phyloP scores from a whole-genome alignment of 2,329 filamentous ascomycete species.

The Diplocarpon mali region DNA sequence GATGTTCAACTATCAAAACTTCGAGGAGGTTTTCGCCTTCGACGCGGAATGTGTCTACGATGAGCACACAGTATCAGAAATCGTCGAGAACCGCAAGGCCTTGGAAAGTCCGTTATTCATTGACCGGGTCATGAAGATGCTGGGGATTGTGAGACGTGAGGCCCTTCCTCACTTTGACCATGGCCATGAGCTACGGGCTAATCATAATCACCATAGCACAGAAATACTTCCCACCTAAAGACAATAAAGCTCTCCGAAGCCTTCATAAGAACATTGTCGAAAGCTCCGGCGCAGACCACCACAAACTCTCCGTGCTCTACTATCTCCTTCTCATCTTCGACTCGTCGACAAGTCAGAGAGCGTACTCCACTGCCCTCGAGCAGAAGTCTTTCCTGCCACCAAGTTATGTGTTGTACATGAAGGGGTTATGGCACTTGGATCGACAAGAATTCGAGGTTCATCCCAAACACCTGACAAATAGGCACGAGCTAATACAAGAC shows the following conservation, averaged over 20 bases:
- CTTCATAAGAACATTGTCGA: slow-evolving; percentile 62
- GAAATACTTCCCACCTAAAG: slow-evolving; percentile 64
- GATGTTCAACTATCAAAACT: slow-evolving; percentile 57
- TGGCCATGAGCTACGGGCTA: neutral
- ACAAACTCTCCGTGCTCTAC: slow-evolving; percentile 75
- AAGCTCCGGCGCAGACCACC: slow-evolving; percentile 53
- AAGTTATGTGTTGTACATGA: slow-evolving; percentile 71
- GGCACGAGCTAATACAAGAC: slow-evolving; percentile 18
- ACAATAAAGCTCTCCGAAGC: slow-evolving; percentile 53
- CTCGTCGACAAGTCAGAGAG: slow-evolving; percentile 30
- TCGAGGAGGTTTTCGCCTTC: slow-evolving; percentile 55
- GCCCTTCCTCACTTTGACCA: neutral
- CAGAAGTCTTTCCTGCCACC: slow-evolving; percentile 53
- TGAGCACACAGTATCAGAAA: slow-evolving; percentile 47
- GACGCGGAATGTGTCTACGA: slow-evolving; percentile 52
- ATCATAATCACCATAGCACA: slow-evolving; percentile 30
- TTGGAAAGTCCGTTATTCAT: slow-evolving; percentile 64
- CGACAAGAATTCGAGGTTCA: slow-evolving; percentile 52
- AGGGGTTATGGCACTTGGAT: slow-evolving; percentile 74
- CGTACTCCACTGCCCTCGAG: slow-evolving; percentile 47
- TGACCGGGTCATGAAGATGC: slow-evolving; percentile 60
- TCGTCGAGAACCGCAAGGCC: slow-evolving; percentile 54
- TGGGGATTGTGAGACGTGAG: slow-evolving; percentile 60
- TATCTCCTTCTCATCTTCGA: slow-evolving; percentile 70
- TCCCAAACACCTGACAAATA: slow-evolving; percentile 14